Evolutionary conservation across 2,329 filamentous ascomycete species (phyloP).

Genomic region (Pestalotiopsis fici): DNA sequence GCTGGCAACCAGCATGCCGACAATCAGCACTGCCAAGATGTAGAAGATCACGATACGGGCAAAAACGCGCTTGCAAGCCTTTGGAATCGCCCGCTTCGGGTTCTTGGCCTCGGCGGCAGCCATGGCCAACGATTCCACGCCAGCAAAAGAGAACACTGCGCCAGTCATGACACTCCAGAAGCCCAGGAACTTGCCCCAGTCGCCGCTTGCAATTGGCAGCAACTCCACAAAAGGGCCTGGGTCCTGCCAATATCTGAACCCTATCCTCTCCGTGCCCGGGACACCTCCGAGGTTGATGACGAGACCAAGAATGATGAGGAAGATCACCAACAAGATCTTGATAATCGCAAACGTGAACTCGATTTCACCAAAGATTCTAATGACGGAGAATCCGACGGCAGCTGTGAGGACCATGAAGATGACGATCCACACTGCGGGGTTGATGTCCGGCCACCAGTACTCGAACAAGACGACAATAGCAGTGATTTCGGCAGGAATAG

Average conservation of each 20-base stretch:
- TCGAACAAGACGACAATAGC: conserved; percentile 64
- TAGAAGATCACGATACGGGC: conserved; percentile 56
- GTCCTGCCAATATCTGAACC: conserved; percentile 70
- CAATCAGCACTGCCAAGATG: conserved; percentile 50
- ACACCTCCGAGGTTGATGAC: conserved; percentile 65
- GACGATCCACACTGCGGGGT: conserved; percentile 51
- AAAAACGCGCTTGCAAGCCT: conserved; percentile 60
- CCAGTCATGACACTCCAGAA: conserved; percentile 53
- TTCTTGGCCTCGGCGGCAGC: conserved; percentile 57
- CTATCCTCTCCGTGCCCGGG: conserved; percentile 57
- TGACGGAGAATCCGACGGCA: conserved; percentile 57
- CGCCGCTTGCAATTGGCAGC: conserved; percentile 52
- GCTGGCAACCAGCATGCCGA: conserved; percentile 57
- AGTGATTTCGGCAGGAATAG: conserved; percentile 61
- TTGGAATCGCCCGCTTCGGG: conserved; percentile 46
- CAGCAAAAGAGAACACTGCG: conserved; percentile 47
- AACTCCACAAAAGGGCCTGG: conserved; percentile 68
- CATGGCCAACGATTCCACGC: conserved; percentile 53
- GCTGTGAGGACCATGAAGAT: conserved; percentile 54
- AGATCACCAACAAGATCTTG: conserved; percentile 63
- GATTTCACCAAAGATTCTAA: conserved; percentile 62
- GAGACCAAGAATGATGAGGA: conserved; percentile 62
- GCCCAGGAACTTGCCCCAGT: conserved; percentile 63
- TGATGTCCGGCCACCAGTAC: conserved; percentile 67
- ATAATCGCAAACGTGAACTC: conserved; percentile 53